phyloP scores from a whole-genome alignment of 352 stramenopile species.

The Blastocystis sp. region DNA sequence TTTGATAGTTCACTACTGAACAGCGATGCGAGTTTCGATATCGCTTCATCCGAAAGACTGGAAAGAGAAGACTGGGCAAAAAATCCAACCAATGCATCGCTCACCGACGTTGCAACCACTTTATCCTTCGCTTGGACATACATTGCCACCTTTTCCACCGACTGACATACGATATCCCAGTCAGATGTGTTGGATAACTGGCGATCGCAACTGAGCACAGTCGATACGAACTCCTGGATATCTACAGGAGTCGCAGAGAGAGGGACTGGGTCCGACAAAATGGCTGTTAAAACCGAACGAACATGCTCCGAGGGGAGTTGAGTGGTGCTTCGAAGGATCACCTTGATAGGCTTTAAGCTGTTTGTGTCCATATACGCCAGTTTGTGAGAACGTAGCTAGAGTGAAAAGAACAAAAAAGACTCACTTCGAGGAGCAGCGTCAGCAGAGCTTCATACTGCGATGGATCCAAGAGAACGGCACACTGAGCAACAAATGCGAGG shows the following conservation, averaged over 20 bases:
- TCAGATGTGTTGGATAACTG: neutral
- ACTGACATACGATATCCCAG: neutral
- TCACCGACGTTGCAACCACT: neutral
- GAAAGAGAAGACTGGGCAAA: too few relatives aligned
- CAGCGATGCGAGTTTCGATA: too few relatives aligned
- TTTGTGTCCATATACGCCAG: neutral
- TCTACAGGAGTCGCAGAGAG: neutral
- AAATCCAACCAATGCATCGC: neutral
- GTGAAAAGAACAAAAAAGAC: neutral
- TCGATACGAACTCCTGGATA: neutral
- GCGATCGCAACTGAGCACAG: neutral
- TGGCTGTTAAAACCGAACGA: neutral
- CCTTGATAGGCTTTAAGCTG: neutral
- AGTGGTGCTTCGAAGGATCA: neutral
- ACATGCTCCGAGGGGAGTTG: neutral
- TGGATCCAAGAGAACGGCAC: neutral
- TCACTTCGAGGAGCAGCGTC: neutral
- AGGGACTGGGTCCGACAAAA: neutral
- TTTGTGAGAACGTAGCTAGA: constrained; percentile 6
- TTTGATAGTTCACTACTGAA: neutral
- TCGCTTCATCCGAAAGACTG: too few relatives aligned
- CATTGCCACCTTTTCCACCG: neutral
- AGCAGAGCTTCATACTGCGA: neutral
- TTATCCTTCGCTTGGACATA: neutral
- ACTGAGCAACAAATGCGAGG: neutral